A percentile compares a stretch with the other conserved stretches of the same genome.
phyloP scores from a whole-genome alignment of 345 rosid species.

The Hirschfeldia incana region DNA sequence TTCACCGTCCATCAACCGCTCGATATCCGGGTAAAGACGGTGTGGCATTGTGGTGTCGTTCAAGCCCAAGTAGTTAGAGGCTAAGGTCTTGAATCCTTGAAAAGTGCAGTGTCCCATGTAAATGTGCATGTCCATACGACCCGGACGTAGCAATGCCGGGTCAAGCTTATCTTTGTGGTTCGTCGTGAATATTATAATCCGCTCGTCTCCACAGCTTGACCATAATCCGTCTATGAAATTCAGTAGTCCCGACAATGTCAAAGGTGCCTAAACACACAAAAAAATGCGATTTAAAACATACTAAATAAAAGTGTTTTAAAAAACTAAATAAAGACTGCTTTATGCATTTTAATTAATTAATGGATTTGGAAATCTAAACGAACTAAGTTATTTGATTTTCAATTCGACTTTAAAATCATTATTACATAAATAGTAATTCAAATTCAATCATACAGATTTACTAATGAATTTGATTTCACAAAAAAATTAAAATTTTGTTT shows the following conservation, averaged over 20 bases:
- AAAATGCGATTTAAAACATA: too few relatives aligned
- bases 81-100: conserved; percentile 52
- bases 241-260: conserved; percentile 60
- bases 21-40: conserved; percentile 42
- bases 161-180: conserved; percentile 74
- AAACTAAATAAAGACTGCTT: too few relatives aligned
- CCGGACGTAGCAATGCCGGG: conserved; percentile 63
- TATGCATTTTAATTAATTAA: too few relatives aligned
- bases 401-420: too few relatives aligned
- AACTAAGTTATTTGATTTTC: too few relatives aligned
- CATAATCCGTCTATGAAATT: conserved; percentile 78
- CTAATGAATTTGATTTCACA: too few relatives aligned
- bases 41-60: conserved; percentile 32
- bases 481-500: too few relatives aligned
- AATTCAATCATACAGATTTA: neutral
- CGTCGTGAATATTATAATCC: conserved; percentile 76
- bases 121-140: conserved; percentile 82
- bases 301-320: too few relatives aligned
- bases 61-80: conserved; percentile 51
- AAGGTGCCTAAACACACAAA: conserved; percentile 36
- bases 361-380: too few relatives aligned
- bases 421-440: neutral
- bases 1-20: conserved; percentile 35
- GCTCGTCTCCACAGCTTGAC: conserved; percentile 73
- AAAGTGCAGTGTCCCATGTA: conserved; percentile 68